phyloP scores from a whole-genome alignment of 208 protist species.

The Novymonas esmeraldas region DNA sequence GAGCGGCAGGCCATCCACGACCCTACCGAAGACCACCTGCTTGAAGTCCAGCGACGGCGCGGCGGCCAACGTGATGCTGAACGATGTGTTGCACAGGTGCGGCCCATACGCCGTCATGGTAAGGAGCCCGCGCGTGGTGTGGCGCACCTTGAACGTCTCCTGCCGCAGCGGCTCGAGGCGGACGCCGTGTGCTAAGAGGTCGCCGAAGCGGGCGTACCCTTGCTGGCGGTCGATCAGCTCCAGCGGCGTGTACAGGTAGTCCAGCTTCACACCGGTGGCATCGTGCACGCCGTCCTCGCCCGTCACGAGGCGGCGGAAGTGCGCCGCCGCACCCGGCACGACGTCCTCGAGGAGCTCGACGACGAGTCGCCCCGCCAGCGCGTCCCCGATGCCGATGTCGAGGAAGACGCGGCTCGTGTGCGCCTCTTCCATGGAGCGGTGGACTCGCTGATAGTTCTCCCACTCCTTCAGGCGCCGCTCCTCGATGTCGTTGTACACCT shows the following conservation, averaged over 20 bases:
- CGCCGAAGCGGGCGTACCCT: constrained; percentile 32
- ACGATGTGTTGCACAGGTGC: constrained; percentile 69
- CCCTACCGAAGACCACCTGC: constrained; percentile 96
- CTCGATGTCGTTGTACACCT: constrained; percentile 70
- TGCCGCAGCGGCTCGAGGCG: constrained; percentile 52
- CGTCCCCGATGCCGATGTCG: constrained; percentile 82
- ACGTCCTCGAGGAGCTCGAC: constrained; percentile 89
- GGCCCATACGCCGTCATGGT: constrained; percentile 87
- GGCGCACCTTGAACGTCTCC: constrained; percentile 91
- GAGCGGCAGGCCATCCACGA: constrained; percentile 74
- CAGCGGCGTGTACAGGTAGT: constrained; percentile 77
- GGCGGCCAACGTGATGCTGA: constrained; percentile 76
- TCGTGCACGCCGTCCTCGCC: constrained; percentile 68
- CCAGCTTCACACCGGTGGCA: constrained; percentile 55
- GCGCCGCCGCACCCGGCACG: constrained; percentile 86
- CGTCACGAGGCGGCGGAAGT: constrained; percentile 89
- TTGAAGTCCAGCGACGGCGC: constrained; percentile 86
- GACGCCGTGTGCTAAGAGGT: constrained; percentile 62
- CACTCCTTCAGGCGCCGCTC: constrained; percentile 87
- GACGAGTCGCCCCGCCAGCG: constrained; percentile 75
- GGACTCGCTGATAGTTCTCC: constrained; percentile 86
- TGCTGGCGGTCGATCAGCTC: constrained; percentile 59
- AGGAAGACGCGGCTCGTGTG: constrained; percentile 75
- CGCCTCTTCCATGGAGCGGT: constrained; percentile 78
- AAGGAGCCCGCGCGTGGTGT: constrained; percentile 82